Evolutionary conservation across 2,329 filamentous ascomycete genomes (phyloP), one percentile per base, ranked within the genome.

Genomic region (Aureobasidium lini): DNA sequence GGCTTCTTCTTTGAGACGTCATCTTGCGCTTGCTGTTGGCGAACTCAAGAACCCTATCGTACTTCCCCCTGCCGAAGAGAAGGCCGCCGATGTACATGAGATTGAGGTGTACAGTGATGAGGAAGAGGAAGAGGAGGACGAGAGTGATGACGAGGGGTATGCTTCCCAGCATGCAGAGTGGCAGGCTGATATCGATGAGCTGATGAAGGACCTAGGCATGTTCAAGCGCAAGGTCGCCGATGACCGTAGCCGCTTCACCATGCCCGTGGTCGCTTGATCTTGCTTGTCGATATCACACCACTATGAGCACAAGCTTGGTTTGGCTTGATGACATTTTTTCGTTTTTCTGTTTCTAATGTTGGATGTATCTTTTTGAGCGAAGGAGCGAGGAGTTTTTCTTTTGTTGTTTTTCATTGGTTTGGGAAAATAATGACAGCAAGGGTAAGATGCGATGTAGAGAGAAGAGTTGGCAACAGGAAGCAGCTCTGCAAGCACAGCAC

Each of bases 21-120:
- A 99, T 73, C 78, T 99, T 53, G 90, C 89, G 67, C 83, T 99
- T 54, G 93, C 91, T 1, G 80, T 97, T 23, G 83, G 85, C 57
- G 92, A 90, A 69, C 75, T 96, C 66, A 93, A 90, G 77, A 96
- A 97, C 69, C 94, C 94, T 0, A 96, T 99, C 64, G 86, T 90
- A 32, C 62, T 79, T 34, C 77, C 78, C 6, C 68, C 69, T 67
- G 66, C 69, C 65, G 66, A 73, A 65, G 68, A 71, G 66, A 63
- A 62, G 9, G 43, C 18, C 4, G 28, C 11, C 10, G 52, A 37
- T n/a, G 15, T 44, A 3, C 16, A 56, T 6, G 32, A 29, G 18
- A 37, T 44, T 7, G 66, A 68, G 37, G 67, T 68, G 11, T 65
- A 70, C 47, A 64, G 77, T 62, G 73, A 78, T n/a, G 76, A 78